Evolutionary conservation across 139 green algal species (phyloP), one percentile per base, ranked within the genome.

Genomic region (Picocystis salinarum): DNA sequence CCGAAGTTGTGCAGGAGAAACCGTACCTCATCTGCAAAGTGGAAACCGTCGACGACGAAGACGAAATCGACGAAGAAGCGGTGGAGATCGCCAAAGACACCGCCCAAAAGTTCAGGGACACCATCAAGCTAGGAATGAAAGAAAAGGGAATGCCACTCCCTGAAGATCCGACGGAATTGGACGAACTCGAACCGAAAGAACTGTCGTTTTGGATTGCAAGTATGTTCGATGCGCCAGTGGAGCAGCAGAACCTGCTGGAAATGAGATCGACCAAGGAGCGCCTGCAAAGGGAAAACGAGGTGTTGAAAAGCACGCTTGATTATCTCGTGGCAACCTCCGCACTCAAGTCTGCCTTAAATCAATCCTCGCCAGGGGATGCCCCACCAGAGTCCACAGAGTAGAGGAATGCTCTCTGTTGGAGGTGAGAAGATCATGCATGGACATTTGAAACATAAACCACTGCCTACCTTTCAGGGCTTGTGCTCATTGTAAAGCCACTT

Each of bases 181-280:
- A 47, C 5, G 49, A 52, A 4, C 41, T 61, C 31, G 29, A 19
- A 4, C 62, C 55, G 0, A 28, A 39, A 7, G 58, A 73, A 24
- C 33, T 75, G 27, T 67, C 56, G 17, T 79, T 61, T 52, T 79
- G 58, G 62, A 34, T 79, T 9, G 62, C 66, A 2, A 47, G 27
- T 1, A 61, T 58, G n/a, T 13, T 52, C 34, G 41, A 65, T 4
- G 28, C 15, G 39, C 46, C 34, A 6, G 26, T 42, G 18, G 18
- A 29, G 13, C 58, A 61, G 52, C 58, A 66, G 46, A 20, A 19
- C 39, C 33, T 78, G 40, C 46, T 78, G 29, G 64, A 78, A 51
- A 57, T 67, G 40, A 33, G 69, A 11, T 59, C 26, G 39, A 75
- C 61, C 19, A 15, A 60, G 24, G 53, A 67, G 34, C 42, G 67